Base-by-base conservation (phyloP, 306 rosid species). In the Medicago lupulina region DNA sequence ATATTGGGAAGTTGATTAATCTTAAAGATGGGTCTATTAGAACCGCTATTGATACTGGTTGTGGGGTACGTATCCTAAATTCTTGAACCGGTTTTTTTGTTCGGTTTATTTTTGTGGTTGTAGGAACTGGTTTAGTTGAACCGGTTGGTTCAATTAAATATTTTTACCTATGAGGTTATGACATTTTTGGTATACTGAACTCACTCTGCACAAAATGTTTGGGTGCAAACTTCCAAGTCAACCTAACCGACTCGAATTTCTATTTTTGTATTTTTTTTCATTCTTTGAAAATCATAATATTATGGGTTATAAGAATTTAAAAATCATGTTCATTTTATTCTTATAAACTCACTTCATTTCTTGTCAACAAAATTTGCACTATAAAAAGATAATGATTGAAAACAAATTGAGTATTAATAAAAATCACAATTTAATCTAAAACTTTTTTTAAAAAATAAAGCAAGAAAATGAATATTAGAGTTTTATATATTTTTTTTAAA, bases 1-100 rank as follows among this genome's bases (percentile, higher is more conserved):
- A 90, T 4, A 87, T 96, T 17, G 98, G 90, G 1, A 88, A 81
- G 74, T 18, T 90, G 68, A 88, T 96, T 46, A 83, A 92, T 72
- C 90, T 96, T 6, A 6, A 58, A 10, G 96, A 88, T 14, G 98
- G 99, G 8, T 86, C 92, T 3, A 73, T 96, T 60, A 76, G 99
- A 73, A 96, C 99, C 76, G 98, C 99, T 87, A 83, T 96, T 18
- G 99, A 96, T 47, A 96, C 98, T 64, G 99, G 99, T 36, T 96
- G 99, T 46, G 99, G 99, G 91, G 99, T 96, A 88, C 38, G 96
- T 83, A 54, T 54, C 4, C 17, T 39, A 17, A 7, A 7, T 51
- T 6, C 12, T 11, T 66, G 39, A 61, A 8, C 61, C 59, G 7
- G 17, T 18, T 23, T 25, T 25, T 25, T 2, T 1, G 28, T 25